These are phyloP conservation scores for Skeletonema tropicum DNA, from an alignment of 108 stramenopile genomes.

Conservation along the genomic window DNA sequence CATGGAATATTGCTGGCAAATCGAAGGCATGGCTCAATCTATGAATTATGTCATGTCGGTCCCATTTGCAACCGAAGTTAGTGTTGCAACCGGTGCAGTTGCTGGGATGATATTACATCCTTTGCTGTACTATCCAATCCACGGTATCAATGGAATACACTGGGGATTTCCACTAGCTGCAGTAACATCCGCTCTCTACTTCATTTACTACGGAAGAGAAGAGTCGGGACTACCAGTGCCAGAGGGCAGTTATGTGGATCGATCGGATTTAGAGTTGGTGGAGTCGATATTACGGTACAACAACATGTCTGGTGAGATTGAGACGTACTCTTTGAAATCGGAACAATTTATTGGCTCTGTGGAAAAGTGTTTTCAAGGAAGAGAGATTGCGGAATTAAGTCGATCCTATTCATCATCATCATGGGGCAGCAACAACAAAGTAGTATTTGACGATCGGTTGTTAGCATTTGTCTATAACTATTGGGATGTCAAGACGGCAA, in stretches of 20 bases:
- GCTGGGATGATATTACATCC: slow-evolving; percentile 54
- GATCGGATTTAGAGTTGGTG: slow-evolving; percentile 22
- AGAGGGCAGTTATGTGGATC: slow-evolving; percentile 33
- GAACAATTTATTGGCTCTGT: slow-evolving; percentile 27
- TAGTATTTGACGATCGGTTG: slow-evolving; percentile 45
- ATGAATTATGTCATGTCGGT: slow-evolving; percentile 22
- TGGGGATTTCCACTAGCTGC: slow-evolving; percentile 37
- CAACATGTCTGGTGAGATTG: slow-evolving; percentile 11
- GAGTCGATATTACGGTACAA: slow-evolving; percentile 50
- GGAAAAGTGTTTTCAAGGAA: slow-evolving; percentile 31
- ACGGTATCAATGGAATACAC: slow-evolving; percentile 44
- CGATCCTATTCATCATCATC: slow-evolving; percentile 13
- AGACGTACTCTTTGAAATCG: slow-evolving; percentile 41
- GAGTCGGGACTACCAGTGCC: slow-evolving; percentile 34
- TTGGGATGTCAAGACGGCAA: slow-evolving; percentile 31
- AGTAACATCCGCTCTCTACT: slow-evolving; percentile 34
- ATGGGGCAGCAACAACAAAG: slow-evolving; percentile 15
- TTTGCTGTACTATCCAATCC: slow-evolving; percentile 43
- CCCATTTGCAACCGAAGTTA: slow-evolving; percentile 44
- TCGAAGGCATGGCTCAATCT: slow-evolving; percentile 47
- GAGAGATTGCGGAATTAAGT: slow-evolving; percentile 13
- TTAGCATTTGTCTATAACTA: slow-evolving; percentile 51
- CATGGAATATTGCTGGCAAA: slow-evolving; percentile 30
- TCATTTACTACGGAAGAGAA: slow-evolving; percentile 41
- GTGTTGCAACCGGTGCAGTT: slow-evolving; percentile 49